Evolutionary conservation across 2,329 filamentous ascomycete genomes (phyloP).

Genomic region (Fusarium camptoceras): DNA sequence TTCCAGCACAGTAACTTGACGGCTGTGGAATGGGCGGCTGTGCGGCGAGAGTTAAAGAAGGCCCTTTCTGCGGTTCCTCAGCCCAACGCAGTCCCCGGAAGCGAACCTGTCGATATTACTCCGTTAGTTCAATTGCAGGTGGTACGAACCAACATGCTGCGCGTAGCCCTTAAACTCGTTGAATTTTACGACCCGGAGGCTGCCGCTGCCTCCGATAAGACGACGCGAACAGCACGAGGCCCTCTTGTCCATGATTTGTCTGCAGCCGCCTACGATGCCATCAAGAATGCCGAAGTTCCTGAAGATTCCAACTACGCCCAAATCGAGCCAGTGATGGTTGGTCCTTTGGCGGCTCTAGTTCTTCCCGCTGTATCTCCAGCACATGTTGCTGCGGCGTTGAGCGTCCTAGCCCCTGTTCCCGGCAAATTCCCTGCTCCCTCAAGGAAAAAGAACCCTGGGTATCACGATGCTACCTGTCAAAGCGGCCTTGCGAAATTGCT

Average conservation of each 20-base stretch:
- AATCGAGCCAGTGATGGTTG: constrained; percentile 81
- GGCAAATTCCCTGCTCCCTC: constrained; percentile 82
- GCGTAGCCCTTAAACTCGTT: constrained; percentile 83
- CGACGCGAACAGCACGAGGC: constrained; percentile 48
- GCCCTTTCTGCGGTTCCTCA: constrained; percentile 58
- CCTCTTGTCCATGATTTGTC: constrained; percentile 65
- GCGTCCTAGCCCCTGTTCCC: constrained; percentile 78
- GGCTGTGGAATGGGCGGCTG: constrained; percentile 70
- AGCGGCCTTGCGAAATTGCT: constrained; percentile 87
- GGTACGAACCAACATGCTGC: constrained; percentile 89
- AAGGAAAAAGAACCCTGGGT: constrained; percentile 80
- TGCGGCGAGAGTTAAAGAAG: constrained; percentile 57
- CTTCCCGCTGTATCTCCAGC: constrained; percentile 86
- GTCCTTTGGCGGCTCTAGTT: constrained; percentile 82
- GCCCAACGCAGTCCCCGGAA: constrained; percentile 41
- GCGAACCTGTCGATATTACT: constrained; percentile 61
- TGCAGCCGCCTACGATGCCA: constrained; percentile 61
- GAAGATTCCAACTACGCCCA: constrained; percentile 61
- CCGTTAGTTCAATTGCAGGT: constrained; percentile 80
- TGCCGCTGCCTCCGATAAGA: constrained; percentile 50
- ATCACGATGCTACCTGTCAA: constrained; percentile 83
- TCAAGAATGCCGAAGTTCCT: constrained; percentile 54
- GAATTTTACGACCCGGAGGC: constrained; percentile 78
- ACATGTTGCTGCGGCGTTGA: constrained; percentile 84
- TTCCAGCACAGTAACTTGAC: constrained; percentile 79